phyloP scores from a whole-genome alignment of 2,329 filamentous ascomycete species.

The Talaromyces sp. region DNA sequence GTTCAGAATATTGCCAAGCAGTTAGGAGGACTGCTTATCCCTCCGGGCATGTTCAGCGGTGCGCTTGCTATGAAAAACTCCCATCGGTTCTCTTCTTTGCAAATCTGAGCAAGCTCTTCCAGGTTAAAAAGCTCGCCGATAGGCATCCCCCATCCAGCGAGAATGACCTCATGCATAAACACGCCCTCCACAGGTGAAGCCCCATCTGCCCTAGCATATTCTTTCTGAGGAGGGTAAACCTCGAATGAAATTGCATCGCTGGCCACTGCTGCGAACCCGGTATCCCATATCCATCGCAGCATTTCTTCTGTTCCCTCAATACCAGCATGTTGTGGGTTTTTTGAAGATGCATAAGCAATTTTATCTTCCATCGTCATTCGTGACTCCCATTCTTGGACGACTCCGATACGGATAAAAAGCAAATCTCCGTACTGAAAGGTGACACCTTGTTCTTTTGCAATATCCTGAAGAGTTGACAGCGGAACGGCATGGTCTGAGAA shows the following conservation, averaged over 20 bases:
- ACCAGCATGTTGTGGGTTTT: slow-evolving; percentile 41
- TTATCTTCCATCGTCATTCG: slow-evolving; percentile 29
- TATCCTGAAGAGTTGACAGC: not conserved
- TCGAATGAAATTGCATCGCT: slow-evolving; percentile 55
- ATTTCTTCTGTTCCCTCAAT: slow-evolving; percentile 47
- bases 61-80: slow-evolving; percentile 47
- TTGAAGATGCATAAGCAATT: slow-evolving; percentile 27
- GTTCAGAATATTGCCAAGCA: slow-evolving; percentile 39
- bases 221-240: slow-evolving; percentile 23
- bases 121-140: slow-evolving; percentile 45
- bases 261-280: slow-evolving; percentile 52
- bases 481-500: not conserved
- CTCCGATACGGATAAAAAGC: not conserved
- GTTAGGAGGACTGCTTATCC: slow-evolving; percentile 42
- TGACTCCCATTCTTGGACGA: slow-evolving; percentile 34
- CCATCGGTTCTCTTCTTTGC: slow-evolving; percentile 37
- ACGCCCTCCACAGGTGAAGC: slow-evolving; percentile 17
- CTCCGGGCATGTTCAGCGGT: slow-evolving; percentile 46
- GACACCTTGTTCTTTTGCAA: not conserved
- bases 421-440: not conserved
- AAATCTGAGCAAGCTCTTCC: slow-evolving; percentile 35
- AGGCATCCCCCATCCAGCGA: slow-evolving; percentile 49
- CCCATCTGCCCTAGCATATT: not conserved
- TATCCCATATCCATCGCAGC: slow-evolving; percentile 55
- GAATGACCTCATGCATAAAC: slow-evolving; percentile 44